phyloP scores from a whole-genome alignment of 108 stramenopile species.

The Licmophora abbreviata region DNA sequence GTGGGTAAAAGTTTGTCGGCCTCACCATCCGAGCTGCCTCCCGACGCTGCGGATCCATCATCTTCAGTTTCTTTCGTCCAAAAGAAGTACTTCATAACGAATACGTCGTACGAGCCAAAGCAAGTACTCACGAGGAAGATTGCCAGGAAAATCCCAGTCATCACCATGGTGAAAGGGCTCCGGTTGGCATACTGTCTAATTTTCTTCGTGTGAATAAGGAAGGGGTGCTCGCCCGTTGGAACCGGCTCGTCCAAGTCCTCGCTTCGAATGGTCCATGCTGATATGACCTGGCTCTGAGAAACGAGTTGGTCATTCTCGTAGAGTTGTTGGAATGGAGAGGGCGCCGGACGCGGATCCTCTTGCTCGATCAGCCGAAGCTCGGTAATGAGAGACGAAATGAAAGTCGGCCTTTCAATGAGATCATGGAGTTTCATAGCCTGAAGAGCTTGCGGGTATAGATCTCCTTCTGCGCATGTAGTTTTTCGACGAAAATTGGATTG shows the following conservation, averaged over 20 bases:
- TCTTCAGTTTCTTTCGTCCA: neutral
- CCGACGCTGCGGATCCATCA: too few species aligned
- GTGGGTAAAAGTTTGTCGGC: too few species aligned
- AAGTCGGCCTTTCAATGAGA: neutral
- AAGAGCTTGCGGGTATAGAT: neutral
- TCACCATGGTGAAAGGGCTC: neutral
- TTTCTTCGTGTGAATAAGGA: neutral
- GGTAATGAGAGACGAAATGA: neutral
- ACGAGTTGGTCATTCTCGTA: neutral
- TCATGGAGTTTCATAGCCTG: neutral
- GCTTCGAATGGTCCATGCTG: slow-evolving; percentile 46
- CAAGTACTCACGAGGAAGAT: neutral
- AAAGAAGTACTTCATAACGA: neutral
- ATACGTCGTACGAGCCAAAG: neutral
- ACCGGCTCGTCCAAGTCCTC: slow-evolving; percentile 26
- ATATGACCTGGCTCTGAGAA: slow-evolving; percentile 12
- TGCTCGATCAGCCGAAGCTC: neutral
- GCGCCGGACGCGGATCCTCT: too few species aligned
- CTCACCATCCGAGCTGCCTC: too few species aligned
- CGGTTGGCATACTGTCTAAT: neutral
- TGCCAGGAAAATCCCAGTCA: neutral
- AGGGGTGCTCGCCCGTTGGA: neutral
- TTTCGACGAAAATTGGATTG: too few species aligned
- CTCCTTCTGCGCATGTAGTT: slow-evolving; percentile 3
- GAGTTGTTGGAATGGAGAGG: neutral